Conservation (phyloP, 108 stramenopile genomes). For the Cyclostephanos tholiformis region DNA sequence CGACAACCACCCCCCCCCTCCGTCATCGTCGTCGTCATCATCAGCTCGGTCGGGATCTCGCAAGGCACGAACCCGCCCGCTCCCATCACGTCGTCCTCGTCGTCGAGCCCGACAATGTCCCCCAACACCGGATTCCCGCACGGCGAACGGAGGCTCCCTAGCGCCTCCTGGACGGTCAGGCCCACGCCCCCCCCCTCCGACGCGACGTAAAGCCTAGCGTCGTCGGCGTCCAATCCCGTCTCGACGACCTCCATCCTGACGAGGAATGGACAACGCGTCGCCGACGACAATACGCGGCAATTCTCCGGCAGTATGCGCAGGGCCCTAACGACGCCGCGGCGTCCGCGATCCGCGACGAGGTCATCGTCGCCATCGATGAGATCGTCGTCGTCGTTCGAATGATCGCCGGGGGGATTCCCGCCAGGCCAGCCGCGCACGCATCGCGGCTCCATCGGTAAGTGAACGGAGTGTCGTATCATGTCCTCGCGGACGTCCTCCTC, state of each 20-base stretch:
- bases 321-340: conserved; percentile 70
- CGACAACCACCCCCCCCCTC: background rate
- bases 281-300: conserved; percentile 66
- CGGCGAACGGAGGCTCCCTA: conserved; percentile 41
- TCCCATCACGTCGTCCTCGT: conserved; percentile 1
- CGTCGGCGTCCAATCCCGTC: conserved; percentile 77
- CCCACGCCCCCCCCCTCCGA: conserved; percentile 53
- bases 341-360: conserved; percentile 30
- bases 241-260: conserved; percentile 84
- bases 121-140: conserved; percentile 18
- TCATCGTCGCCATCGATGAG: conserved; percentile 11
- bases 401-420: conserved; percentile 10
- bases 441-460: conserved; percentile 77
- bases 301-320: conserved; percentile 75
- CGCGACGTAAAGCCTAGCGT: conserved; percentile 76
- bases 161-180: conserved; percentile 75
- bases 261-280: conserved; percentile 83
- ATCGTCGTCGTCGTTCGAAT: background rate
- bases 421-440: conserved; percentile 63
- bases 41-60: conserved; percentile 52
- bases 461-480: conserved; percentile 79
- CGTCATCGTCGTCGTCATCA: conserved; percentile 4
- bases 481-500: conserved; percentile 61
- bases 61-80: conserved; percentile 40
- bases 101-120: conserved; percentile 1